Base-by-base conservation (phyloP, 176 grass and related monocot species). In the Musa beccarii region DNA sequence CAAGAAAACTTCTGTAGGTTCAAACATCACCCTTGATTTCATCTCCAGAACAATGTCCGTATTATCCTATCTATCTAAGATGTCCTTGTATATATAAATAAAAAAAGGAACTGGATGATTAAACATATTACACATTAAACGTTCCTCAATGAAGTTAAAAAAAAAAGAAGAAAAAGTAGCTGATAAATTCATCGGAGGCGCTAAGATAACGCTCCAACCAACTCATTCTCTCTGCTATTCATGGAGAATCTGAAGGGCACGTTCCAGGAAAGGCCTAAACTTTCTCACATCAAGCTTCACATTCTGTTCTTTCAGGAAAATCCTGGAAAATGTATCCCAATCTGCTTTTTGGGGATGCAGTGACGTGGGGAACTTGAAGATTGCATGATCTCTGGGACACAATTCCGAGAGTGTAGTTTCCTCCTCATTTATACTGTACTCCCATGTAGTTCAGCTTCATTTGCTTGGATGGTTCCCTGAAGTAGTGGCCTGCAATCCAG, bases 221-320 rank as follows among this genome's bases (percentile, higher is more conserved):
- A 6, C n/a, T 59, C 56, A 59, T 17, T 59, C 56, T 59, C 56
- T 59, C 56, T 59, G 56, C 4, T 59, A 19, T 1, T 59, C 56
- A 3, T 52, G 65, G 12, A 68, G 23, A 29, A 68, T 25, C 11
- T 49, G 1, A 19, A 66, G 51, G 51, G 63, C 63, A 10, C 66
- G 51, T 54, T 17, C 14, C 2, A 78, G 61, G 63, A 78, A 63
- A 68, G 63, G 63, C 50, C 64, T 68, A 14, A 78, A 78, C 50
- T 63, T 68, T 8, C 6, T n/a, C 11, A 78, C 23, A 43, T 78
- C 51, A 53, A 78, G 22, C 21, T 26, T 78, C 4, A 78, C 76
- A 28, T 78, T 54, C 15, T 68, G 76, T 23, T 78, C 50, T 1
- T n/a, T 21, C 0, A 78, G 51, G 51, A 54, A 78, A 19, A 78